Evolutionary conservation across 2,329 filamentous ascomycete genomes (phyloP), one percentile per base, ranked within the genome.

Genomic region (Colletotrichum shisoi): DNA sequence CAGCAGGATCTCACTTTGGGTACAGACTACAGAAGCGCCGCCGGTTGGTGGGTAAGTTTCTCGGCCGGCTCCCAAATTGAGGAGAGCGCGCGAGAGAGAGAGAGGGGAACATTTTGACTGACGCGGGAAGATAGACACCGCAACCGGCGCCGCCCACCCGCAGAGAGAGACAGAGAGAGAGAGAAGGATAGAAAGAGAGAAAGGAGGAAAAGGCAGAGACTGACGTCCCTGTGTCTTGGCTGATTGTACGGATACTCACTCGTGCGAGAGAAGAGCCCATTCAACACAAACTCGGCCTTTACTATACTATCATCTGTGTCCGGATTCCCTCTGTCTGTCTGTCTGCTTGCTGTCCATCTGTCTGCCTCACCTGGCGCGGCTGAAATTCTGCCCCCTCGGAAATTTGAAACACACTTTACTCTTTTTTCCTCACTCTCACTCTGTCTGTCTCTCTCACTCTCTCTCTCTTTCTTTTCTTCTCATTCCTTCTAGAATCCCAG

Each of bases 81-180:
- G 52, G 51, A 48, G 31, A 49, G 49, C 27, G 27, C 1, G 27
- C 8, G 7, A 7, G 27, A 31, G 27, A 31, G 27, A n/a, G n/a
- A n/a, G n/a, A n/a, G 27, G 27, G 27, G 27, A 31, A 8, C 27
- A 31, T 8, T 31, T 31, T 31, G 62, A 45, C 27, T 24, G 40
- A 49, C 42, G 64, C 53, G 58, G 61, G 60, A 48, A 63, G 60
- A 40, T 15, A 37, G 31, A 27, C 57, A 48, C 45, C 57, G 63
- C 60, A 59, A 49, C 13, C 45, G 45, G 57, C 37, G 59, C 37
- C 58, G 34, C 46, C 27, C 48, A 37, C 39, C 12, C 40, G 12
- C 9, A 9, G 24, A 13, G 24, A 45, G 21, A 44, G 27, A 31
- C 7, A 8, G 1, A 31, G 27, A 31, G 27, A 31, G 27, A 31